Evolutionary conservation across 2,329 filamentous ascomycete genomes (phyloP).

Genomic region (Coniochaeta hoffmannii): DNA sequence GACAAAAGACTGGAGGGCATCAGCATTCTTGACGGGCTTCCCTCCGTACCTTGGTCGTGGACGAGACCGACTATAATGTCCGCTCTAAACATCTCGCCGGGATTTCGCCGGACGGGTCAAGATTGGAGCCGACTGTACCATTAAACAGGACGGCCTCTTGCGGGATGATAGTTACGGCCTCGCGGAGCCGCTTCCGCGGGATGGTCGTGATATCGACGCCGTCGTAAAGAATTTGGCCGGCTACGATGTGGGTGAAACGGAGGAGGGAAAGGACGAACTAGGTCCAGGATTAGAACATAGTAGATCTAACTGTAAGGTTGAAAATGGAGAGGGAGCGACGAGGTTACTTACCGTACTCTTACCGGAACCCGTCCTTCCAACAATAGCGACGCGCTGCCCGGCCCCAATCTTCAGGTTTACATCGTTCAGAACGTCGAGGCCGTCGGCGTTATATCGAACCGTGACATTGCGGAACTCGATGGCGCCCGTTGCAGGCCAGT

Average conservation of each 20-base stretch:
- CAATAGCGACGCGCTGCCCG: slow-evolving; percentile 57
- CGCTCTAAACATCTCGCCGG: too few species aligned
- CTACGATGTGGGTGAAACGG: slow-evolving; percentile 25
- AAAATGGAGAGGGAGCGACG: too few species aligned
- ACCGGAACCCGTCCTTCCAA: slow-evolving; percentile 60
- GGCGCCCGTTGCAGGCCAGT: slow-evolving; percentile 19
- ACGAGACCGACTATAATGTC: slow-evolving; percentile 9
- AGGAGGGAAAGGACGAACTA: slow-evolving; percentile 23
- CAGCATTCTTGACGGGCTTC: not conserved
- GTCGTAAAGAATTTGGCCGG: slow-evolving; percentile 25
- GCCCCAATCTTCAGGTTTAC: slow-evolving; percentile 27
- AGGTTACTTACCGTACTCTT: slow-evolving; percentile 45
- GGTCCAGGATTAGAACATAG: slow-evolving; percentile 3
- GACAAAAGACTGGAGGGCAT: slow-evolving; percentile 10
- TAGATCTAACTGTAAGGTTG: not conserved
- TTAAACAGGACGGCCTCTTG: slow-evolving; percentile 30
- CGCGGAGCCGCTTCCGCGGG: slow-evolving; percentile 24
- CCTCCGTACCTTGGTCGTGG: slow-evolving; percentile 10
- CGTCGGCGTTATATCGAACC: slow-evolving; percentile 18
- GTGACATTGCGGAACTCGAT: slow-evolving; percentile 21
- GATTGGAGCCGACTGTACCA: slow-evolving; percentile 39
- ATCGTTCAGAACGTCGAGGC: slow-evolving; percentile 20
- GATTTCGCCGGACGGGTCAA: slow-evolving; percentile 56
- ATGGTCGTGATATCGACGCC: slow-evolving; percentile 26
- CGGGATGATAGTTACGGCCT: slow-evolving; percentile 29